A percentile compares a stretch with the other conserved stretches of the same genome.
phyloP scores from a whole-genome alignment of 345 rosid genomes.

The Aurinia saxatilis region DNA sequence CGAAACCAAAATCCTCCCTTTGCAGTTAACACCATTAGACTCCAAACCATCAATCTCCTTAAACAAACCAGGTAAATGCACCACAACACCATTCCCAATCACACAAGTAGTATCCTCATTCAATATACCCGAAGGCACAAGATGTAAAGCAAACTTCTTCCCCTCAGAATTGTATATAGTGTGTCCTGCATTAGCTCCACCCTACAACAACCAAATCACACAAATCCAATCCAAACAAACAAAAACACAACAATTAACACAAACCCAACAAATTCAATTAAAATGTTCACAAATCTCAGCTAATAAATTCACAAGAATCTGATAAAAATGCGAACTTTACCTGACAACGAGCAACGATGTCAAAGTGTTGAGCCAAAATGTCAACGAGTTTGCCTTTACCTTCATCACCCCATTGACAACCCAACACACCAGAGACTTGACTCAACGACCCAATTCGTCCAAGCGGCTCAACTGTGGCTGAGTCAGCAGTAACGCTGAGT shows the following conservation, averaged over 20 bases:
- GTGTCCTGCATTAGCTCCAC: slow-evolving; percentile 99
- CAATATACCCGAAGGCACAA: slow-evolving; percentile 90
- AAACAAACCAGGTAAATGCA: slow-evolving; percentile 79
- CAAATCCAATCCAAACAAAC: no score
- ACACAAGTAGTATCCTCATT: slow-evolving; percentile 85
- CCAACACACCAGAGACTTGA: slow-evolving; percentile 87
- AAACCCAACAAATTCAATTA: neutral
- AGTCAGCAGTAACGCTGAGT: slow-evolving; percentile 34
- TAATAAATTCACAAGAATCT: neutral
- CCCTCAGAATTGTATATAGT: slow-evolving; percentile 94
- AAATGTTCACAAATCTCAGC: neutral
- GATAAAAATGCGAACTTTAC: slow-evolving; percentile 27
- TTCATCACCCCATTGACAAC: slow-evolving; percentile 97
- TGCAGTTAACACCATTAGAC: slow-evolving; percentile 72
- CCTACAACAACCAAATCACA: slow-evolving; percentile 49
- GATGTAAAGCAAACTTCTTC: slow-evolving; percentile 91
- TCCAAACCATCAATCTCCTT: slow-evolving; percentile 83
- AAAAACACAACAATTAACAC: neutral
- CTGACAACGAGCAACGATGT: slow-evolving; percentile 98
- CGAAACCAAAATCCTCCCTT: slow-evolving; percentile 87
- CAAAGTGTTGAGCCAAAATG: slow-evolving; percentile 79
- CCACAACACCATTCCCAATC: slow-evolving; percentile 95
- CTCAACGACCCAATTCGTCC: slow-evolving; percentile 61
- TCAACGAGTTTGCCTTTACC: slow-evolving; percentile 99
- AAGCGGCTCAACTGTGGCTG: slow-evolving; percentile 33